A percentile compares a stretch with the other conserved stretches of the same genome.
phyloP scores from a whole-genome alignment of 805 yeast species.

The Grigorovia transvaalensis region DNA sequence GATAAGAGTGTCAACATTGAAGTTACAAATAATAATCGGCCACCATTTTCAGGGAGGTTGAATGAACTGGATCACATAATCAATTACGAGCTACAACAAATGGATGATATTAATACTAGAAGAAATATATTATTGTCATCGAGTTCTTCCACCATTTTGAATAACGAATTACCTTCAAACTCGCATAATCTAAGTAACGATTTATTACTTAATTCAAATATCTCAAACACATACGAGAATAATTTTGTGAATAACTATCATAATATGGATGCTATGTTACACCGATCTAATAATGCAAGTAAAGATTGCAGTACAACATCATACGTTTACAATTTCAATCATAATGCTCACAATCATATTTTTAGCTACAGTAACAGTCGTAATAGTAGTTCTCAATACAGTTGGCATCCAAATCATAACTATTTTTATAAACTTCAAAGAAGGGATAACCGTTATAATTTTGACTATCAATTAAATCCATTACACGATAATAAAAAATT shows the following conservation, averaged over 20 bases:
- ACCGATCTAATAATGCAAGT: neutral
- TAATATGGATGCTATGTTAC: neutral
- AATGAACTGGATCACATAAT: neutral
- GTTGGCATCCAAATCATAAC: neutral
- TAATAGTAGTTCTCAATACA: too few relatives aligned
- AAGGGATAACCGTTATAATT: neutral
- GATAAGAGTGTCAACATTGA: neutral
- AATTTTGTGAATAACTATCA: neutral
- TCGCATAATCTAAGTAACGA: neutral
- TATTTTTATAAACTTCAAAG: neutral
- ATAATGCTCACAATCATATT: neutral
- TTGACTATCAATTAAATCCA: neutral
- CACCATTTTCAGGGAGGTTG: neutral
- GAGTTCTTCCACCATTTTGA: neutral
- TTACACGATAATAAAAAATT: neutral
- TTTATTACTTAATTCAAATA: neutral
- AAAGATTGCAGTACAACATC: neutral
- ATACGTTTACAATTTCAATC: too few relatives aligned
- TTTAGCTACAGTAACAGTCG: neutral
- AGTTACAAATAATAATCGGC: neutral
- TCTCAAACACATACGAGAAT: neutral
- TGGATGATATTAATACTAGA: neutral
- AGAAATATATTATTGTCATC: neutral
- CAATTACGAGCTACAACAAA: neutral
- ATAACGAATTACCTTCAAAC: neutral